These are phyloP conservation scores for Penicillium brasilianum DNA, from an alignment of 2,329 filamentous ascomycete genomes.

Conservation along the genomic window DNA sequence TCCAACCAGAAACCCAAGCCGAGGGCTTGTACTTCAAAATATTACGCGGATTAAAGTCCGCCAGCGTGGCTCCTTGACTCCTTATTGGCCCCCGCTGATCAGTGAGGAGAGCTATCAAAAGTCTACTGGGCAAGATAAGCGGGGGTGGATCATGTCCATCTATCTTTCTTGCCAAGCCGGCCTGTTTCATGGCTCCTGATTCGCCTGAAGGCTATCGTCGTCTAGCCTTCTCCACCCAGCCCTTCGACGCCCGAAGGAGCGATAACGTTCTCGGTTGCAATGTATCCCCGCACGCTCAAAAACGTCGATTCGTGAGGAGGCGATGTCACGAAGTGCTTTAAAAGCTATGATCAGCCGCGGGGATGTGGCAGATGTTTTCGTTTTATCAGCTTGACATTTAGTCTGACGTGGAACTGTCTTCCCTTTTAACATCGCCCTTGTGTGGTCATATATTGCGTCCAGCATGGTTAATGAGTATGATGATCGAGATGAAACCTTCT, in stretches of 20 bases:
- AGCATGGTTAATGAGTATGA: slow-evolving; percentile 18
- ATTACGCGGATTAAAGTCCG: slow-evolving; percentile 9
- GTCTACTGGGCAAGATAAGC: slow-evolving; percentile 13
- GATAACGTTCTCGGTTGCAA: slow-evolving; percentile 19
- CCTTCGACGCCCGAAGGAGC: not conserved
- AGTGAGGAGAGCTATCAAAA: not conserved
- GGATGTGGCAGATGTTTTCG: not conserved
- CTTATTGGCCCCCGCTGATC: not conserved
- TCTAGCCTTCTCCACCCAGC: slow-evolving; percentile 8
- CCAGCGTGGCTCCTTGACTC: not conserved
- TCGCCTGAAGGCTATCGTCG: slow-evolving; percentile 12
- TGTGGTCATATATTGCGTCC: not conserved
- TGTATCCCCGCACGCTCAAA: slow-evolving; percentile 12
- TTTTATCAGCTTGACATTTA: not conserved
- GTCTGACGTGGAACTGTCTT: not conserved
- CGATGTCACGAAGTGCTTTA: not conserved
- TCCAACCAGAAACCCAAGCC: not conserved
- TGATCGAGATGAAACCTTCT: slow-evolving; percentile 21
- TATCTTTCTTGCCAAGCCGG: slow-evolving; percentile 19
- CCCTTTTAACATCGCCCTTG: not conserved
- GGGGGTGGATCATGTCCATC: slow-evolving; percentile 7
- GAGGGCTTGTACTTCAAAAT: not conserved
- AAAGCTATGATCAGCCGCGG: not conserved
- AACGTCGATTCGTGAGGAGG: not conserved
- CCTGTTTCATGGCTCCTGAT: slow-evolving; percentile 16